Percentiles rank a stretch among this genome's conserved stretches.
Conservation (phyloP, 1,284 basidiomycete species). For the Ustanciosporium gigantosporum region DNA sequence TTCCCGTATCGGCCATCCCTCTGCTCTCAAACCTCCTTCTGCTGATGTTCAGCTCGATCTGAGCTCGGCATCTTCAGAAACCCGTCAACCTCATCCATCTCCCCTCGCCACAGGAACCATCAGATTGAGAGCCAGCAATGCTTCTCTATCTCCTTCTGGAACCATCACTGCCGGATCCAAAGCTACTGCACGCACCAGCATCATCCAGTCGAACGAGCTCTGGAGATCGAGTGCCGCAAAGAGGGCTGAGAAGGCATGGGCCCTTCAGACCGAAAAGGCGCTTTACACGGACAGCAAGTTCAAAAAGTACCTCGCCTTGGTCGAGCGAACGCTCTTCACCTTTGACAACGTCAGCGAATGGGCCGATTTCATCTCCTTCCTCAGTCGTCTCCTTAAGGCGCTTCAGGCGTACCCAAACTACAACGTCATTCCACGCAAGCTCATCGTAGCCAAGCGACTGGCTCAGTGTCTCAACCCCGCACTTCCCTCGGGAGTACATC, state of each 20-base stretch:
- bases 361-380: conserved; percentile 98
- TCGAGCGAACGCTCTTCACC: conserved; percentile 87
- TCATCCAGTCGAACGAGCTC: conserved; percentile 33
- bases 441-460: conserved; percentile 90
- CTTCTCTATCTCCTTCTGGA: conserved; percentile 3
- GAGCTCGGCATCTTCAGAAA: conserved; percentile 28
- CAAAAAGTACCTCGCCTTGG: conserved; percentile 87
- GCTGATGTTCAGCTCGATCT: conserved; percentile 43
- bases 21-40: conserved; percentile 26
- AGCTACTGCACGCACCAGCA: conserved; percentile 25
- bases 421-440: conserved; percentile 91
- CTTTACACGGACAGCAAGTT: conserved; percentile 77
- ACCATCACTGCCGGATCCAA: conserved; percentile 13
- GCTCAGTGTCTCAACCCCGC: conserved; percentile 97
- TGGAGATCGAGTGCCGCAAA: conserved; percentile 56
- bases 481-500: conserved; percentile 92
- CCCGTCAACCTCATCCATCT: background rate
- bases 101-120: background rate
- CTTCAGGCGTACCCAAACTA: conserved; percentile 89
- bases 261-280: conserved; percentile 52
- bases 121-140: background rate
- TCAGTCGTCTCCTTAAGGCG: conserved; percentile 92
- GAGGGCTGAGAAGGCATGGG: conserved; percentile 55
- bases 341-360: conserved; percentile 98
- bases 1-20: conserved; percentile 19